Base-by-base conservation (phyloP, 768 basidiomycete genomes). In the Hypsizygus marmoreus region DNA sequence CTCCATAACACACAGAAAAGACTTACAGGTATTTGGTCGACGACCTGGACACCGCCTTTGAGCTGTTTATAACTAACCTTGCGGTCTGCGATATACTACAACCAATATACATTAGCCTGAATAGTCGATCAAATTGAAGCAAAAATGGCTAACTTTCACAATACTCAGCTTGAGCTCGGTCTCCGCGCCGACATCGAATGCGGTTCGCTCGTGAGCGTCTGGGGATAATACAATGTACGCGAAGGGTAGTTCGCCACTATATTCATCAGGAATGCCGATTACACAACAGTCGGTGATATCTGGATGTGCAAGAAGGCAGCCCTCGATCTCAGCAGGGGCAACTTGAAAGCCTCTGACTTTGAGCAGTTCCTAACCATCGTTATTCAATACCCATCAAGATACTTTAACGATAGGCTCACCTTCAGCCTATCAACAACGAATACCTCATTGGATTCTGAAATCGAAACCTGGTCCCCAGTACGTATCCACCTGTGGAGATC, bases 331-430 rank as follows among this genome's bases (percentile, higher is more conserved):
- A 2, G 86, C 68, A 2, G 69, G 70, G 5, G 70, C 65, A 10
- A 72, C 70, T 47, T 86, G 86, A 50, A 80, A 79, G 4, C 84
- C 86, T 46, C 65, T 73, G 25, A 83, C 81, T 62, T 88, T 87
- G 58, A 87, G 66, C 22, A 86, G 72, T 64, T 86, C 84, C 81
- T 82, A 40, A 23, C 16, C 25, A 12, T 33, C 19, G 45, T 24
- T 24, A 6, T 17, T 45, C 20, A 50, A 30, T 35, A 28, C 14
- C 8, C 2, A 20, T 6, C 2, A 11, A 23, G 28, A 24, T 17
- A 16, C 22, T 16, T 17, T 23, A 11, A 19, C 10, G 17, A 7
- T 4, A 19, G 30, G 28, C 56, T n/a, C 44, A 77, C 81, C 70
- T 86, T 85, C 42, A 84, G 64, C 25, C 84, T 73, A 58, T 85